These are phyloP conservation scores for Gnomoniopsis smithogilvyi DNA, from an alignment of 2,329 filamentous ascomycete species.

Conservation along the genomic window DNA sequence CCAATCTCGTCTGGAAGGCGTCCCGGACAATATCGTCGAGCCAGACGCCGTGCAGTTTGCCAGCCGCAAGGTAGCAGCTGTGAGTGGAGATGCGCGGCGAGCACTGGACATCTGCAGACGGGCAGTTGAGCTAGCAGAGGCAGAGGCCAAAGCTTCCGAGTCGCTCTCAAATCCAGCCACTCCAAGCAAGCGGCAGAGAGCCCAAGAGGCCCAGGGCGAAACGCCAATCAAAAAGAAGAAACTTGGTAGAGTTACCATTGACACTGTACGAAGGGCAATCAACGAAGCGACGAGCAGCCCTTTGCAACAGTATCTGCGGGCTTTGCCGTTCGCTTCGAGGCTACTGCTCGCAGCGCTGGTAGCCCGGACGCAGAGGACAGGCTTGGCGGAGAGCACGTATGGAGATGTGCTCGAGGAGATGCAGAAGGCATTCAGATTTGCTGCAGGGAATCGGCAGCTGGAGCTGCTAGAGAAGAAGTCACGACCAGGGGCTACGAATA, in stretches of 20 bases:
- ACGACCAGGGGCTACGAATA: not conserved
- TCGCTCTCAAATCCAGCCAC: slow-evolving; percentile 48
- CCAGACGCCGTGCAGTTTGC: slow-evolving; percentile 94
- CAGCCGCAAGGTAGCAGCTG: slow-evolving; percentile 91
- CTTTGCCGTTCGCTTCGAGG: slow-evolving; percentile 78
- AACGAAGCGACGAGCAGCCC: slow-evolving; percentile 92
- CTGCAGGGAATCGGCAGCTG: slow-evolving; percentile 57
- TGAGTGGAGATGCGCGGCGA: slow-evolving; percentile 88
- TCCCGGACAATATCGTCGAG: slow-evolving; percentile 86
- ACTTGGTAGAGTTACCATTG: slow-evolving; percentile 74
- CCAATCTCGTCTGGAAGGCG: slow-evolving; percentile 83
- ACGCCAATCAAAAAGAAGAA: slow-evolving; percentile 32
- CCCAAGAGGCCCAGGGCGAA: slow-evolving; percentile 24
- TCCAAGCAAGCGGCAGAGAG: slow-evolving; percentile 53
- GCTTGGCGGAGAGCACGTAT: slow-evolving; percentile 81
- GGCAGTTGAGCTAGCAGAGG: slow-evolving; percentile 91
- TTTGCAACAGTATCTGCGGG: slow-evolving; percentile 81
- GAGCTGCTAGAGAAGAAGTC: slow-evolving; percentile 47
- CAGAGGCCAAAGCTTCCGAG: slow-evolving; percentile 48
- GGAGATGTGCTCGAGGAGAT: slow-evolving; percentile 89
- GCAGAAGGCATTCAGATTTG: slow-evolving; percentile 62
- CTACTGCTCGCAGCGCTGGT: slow-evolving; percentile 82
- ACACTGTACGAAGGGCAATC: slow-evolving; percentile 90
- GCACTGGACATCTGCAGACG: slow-evolving; percentile 93
- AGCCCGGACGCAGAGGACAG: slow-evolving; percentile 74